Percentiles rank a stretch among this genome's conserved stretches.
phyloP scores from a whole-genome alignment of 176 grass and related monocot species.

The Oryza longistaminata region DNA sequence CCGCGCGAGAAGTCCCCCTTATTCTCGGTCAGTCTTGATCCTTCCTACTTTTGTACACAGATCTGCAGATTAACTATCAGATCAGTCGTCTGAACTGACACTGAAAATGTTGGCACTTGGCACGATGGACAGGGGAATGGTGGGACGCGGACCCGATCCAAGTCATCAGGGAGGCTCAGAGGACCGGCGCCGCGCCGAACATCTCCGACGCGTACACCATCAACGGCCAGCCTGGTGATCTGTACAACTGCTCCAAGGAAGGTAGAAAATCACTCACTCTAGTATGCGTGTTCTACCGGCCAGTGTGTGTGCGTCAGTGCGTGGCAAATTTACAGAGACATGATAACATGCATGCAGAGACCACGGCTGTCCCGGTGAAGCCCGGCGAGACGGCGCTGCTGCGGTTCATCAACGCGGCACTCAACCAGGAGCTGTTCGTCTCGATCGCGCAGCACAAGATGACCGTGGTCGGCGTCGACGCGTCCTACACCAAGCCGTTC shows the following conservation, averaged over 20 bases:
- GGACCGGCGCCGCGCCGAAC: constrained; percentile 63
- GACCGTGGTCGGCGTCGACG: constrained; percentile 68
- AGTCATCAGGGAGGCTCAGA: constrained; percentile 62
- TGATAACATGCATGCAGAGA: constrained; percentile 41
- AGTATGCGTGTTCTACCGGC: not conserved
- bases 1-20: constrained; percentile 56
- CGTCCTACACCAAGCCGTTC: constrained; percentile 73
- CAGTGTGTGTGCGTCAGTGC: not conserved
- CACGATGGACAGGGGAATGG: constrained; percentile 63
- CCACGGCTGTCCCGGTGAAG: constrained; percentile 55
- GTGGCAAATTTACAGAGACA: not conserved
- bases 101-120: not conserved
- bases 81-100: not conserved
- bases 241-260: constrained; percentile 66
- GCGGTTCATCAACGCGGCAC: constrained; percentile 77
- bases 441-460: constrained; percentile 74
- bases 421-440: constrained; percentile 81
- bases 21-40: constrained; percentile 42
- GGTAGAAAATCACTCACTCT: constrained; percentile 13
- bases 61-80: not conserved
- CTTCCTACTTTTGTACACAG: not conserved
- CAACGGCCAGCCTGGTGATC: constrained; percentile 85
- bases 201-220: constrained; percentile 84
- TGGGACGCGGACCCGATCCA: constrained; percentile 77
- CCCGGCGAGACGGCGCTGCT: constrained; percentile 70